Percentiles rank a stretch among this genome's conserved stretches.
These are phyloP conservation scores for Volvariella volvacea DNA, from an alignment of 1,284 basidiomycete genomes.

Conservation along the genomic window DNA sequence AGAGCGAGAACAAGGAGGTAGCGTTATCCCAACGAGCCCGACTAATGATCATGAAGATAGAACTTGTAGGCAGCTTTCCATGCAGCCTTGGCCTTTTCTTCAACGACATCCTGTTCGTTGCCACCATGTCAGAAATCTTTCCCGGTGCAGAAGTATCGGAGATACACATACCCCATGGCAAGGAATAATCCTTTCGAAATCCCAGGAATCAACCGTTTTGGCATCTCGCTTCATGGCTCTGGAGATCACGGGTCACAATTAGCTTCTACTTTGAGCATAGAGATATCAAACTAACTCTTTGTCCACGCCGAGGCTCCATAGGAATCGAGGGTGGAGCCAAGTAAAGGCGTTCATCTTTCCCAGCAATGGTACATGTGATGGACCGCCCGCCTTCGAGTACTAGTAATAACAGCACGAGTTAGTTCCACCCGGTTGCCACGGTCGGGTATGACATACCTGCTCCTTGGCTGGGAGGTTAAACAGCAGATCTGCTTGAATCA, in stretches of 20 bases:
- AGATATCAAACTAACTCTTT: conserved; percentile 45
- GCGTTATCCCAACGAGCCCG: no score
- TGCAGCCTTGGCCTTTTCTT: conserved; percentile 62
- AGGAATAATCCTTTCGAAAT: conserved; percentile 86
- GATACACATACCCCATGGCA: conserved; percentile 74
- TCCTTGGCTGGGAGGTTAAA: conserved; percentile 87
- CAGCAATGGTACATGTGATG: conserved; percentile 39
- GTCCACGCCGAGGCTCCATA: conserved; percentile 46
- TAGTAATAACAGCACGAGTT: conserved; percentile 10
- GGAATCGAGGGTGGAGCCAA: conserved; percentile 50
- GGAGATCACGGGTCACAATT: conserved; percentile 4
- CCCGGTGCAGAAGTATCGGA: background rate
- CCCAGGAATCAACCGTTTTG: conserved; percentile 71
- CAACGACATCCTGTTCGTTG: conserved; percentile 68
- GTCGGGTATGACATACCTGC: conserved; percentile 46
- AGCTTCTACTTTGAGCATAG: background rate
- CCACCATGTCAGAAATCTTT: background rate
- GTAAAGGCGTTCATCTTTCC: conserved; percentile 51
- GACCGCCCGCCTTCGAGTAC: conserved; percentile 48
- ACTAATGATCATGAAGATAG: no score
- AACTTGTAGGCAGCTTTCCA: conserved; percentile 46
- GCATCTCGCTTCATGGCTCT: conserved; percentile 74
- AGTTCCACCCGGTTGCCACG: no score
- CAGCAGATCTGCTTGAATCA: conserved; percentile 85
- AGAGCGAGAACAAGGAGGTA: no score